Conservation (phyloP, 192 early-diverging fungal genomes). For the Umbelopsis isabellina region DNA sequence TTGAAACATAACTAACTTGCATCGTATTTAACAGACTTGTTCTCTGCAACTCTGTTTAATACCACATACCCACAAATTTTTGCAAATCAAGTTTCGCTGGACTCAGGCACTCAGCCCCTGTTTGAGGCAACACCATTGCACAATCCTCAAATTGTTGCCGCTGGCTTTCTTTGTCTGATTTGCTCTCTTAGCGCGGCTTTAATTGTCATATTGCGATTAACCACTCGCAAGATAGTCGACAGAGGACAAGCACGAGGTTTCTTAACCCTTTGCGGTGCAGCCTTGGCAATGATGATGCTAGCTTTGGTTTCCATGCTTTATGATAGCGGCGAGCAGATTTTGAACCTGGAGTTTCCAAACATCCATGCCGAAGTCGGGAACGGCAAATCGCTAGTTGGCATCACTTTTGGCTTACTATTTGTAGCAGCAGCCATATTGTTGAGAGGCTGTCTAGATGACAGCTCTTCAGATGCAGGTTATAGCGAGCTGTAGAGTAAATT, state of each 20-base stretch:
- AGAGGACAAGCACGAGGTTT: constrained; percentile 1
- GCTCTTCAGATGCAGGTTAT: not conserved
- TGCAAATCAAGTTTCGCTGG: constrained; percentile 6
- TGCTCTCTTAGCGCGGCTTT: not conserved
- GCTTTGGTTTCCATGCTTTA: not conserved
- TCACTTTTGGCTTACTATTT: constrained; percentile 10
- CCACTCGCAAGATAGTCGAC: not conserved
- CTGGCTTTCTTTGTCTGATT: not conserved
- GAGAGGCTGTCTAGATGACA: constrained; percentile 5
- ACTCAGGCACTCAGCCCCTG: constrained; percentile 1
- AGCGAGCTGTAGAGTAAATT: not conserved
- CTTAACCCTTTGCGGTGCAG: not conserved
- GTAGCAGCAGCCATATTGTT: not conserved
- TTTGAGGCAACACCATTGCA: not conserved
- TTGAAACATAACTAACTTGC: not conserved
- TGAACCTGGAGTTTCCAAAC: constrained; percentile 7
- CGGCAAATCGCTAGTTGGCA: constrained; percentile 7
- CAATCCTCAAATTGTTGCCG: constrained; percentile 6
- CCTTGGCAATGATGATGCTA: not conserved
- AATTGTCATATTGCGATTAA: not conserved
- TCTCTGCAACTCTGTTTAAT: not conserved
- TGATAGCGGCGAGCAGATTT: constrained; percentile 7
- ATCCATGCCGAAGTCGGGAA: constrained; percentile 2
- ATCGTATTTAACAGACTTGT: not conserved
- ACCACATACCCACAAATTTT: constrained; percentile 9